Base-by-base conservation (phyloP, 306 rosid species). In the Cicer yamashitae region DNA sequence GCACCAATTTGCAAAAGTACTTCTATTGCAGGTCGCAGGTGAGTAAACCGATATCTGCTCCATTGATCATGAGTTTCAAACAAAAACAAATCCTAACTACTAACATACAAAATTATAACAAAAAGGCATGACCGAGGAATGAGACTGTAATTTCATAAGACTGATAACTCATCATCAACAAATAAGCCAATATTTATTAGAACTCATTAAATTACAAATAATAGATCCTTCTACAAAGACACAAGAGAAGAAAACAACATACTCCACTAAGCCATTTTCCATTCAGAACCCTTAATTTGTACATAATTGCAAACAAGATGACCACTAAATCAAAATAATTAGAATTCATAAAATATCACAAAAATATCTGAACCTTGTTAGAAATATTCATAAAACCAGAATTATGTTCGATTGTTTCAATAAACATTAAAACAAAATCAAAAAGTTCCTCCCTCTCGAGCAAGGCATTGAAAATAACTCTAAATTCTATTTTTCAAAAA, bases 361-460 rank as follows among this genome's bases (percentile, higher is more conserved):
- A 10, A 38, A 10, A 9, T 39, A 30, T 20, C 9, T 48, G 11
- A n/a, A 48, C 8, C 14, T 30, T 15, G 37, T 37, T 14, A 57
- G 61, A 69, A 37, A 57, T 1, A 59, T 30, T 14, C 0, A 15
- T 12, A 68, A 15, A 38, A 47, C 43, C 60, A 57, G 14, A 65
- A 46, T 38, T 18, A 17, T 10, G 18, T 43, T 48, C 3, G 17
- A 20, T 11, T 13, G 12, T 34, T 8, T 8, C 51, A 20, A 63
- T 12, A 71, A 6, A 7, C 40, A 10, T 10, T 43, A 25, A 43
- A 43, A 44, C 11, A 61, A 72, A 54, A 72, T 72, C 38, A 54
- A 66, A 73, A 15, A 79, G 79, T 46, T 46, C 64, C 70, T 43
- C 58, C 39, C 48, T 22, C 48, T 47, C 6, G 1, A 77, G 8